phyloP scores from a whole-genome alignment of 2,329 filamentous ascomycete species.

The Talaromyces funiculosus region DNA sequence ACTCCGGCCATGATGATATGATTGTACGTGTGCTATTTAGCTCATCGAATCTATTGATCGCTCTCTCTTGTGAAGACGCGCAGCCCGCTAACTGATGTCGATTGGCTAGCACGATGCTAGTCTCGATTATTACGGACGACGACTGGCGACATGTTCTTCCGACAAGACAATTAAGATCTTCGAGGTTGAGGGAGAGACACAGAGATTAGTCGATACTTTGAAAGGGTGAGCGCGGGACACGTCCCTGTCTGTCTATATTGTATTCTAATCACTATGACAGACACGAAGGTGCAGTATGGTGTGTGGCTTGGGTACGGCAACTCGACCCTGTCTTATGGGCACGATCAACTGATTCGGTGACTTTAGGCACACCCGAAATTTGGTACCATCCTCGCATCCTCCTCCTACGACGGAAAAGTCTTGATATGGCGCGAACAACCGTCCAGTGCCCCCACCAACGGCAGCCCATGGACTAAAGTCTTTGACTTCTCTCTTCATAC shows the following conservation, averaged over 20 bases:
- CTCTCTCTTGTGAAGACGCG: background rate
- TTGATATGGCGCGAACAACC: constrained; percentile 93
- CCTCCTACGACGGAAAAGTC: constrained; percentile 95
- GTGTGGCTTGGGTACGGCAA: constrained; percentile 71
- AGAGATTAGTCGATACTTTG: constrained; percentile 83
- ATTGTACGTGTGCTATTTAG: constrained; percentile 64
- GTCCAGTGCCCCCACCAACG: constrained; percentile 31
- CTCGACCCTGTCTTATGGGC: background rate
- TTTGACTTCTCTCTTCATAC: constrained; percentile 93
- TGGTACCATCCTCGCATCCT: constrained; percentile 93
- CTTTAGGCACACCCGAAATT: constrained; percentile 86
- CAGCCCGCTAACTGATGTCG: constrained; percentile 1
- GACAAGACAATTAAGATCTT: constrained; percentile 99
- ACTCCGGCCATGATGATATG: constrained; percentile 96
- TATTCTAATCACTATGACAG: constrained; percentile 42
- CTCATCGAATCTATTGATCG: background rate
- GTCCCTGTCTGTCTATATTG: background rate
- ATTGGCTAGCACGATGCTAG: constrained; percentile 80
- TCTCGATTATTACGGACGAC: constrained; percentile 95
- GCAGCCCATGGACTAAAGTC: constrained; percentile 69
- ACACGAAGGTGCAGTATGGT: constrained; percentile 97
- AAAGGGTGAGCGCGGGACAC: constrained; percentile 62
- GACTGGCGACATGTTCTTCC: constrained; percentile 93
- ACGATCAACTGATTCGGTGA: background rate
- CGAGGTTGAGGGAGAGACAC: constrained; percentile 88